Percentiles rank a stretch among this genome's conserved stretches.
Conservation (phyloP, 306 rosid genomes). For the Rosa lucieae region DNA sequence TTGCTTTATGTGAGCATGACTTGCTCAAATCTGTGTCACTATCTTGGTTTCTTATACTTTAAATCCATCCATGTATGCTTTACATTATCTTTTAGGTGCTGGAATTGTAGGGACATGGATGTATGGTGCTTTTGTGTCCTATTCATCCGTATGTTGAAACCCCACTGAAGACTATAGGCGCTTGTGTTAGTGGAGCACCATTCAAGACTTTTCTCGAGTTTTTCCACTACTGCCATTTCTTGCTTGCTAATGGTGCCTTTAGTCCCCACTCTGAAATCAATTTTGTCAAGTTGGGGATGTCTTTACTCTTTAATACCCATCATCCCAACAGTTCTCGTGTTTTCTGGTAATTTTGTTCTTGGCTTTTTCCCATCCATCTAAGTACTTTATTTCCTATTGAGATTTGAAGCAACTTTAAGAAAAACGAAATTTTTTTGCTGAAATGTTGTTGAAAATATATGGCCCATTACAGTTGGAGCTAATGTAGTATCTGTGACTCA, state of each 20-base stretch:
- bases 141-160: background rate
- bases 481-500: background rate
- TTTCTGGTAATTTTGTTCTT: background rate
- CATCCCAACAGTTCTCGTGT: slow-evolving; percentile 13
- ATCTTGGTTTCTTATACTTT: slow-evolving; percentile 1
- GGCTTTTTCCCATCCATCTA: slow-evolving; percentile 11
- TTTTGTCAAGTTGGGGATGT: slow-evolving; percentile 5
- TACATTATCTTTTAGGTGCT: slow-evolving; percentile 5
- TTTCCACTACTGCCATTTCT: slow-evolving; percentile 7
- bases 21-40: slow-evolving; percentile 15
- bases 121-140: slow-evolving; percentile 18
- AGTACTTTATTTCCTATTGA: background rate
- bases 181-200: slow-evolving; percentile 33
- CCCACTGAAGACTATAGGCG: slow-evolving; percentile 16
- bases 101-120: slow-evolving; percentile 26
- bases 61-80: slow-evolving; percentile 9
- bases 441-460: background rate
- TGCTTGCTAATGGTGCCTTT: slow-evolving; percentile 15
- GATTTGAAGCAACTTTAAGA: background rate
- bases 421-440: background rate
- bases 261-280: slow-evolving; percentile 20
- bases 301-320: slow-evolving; percentile 3
- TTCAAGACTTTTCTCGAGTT: slow-evolving; percentile 4
- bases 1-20: slow-evolving; percentile 28
- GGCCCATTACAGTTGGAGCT: background rate